Conservation (phyloP, 2,329 filamentous ascomycete species). For the Pestalotiopsis sp. region DNA sequence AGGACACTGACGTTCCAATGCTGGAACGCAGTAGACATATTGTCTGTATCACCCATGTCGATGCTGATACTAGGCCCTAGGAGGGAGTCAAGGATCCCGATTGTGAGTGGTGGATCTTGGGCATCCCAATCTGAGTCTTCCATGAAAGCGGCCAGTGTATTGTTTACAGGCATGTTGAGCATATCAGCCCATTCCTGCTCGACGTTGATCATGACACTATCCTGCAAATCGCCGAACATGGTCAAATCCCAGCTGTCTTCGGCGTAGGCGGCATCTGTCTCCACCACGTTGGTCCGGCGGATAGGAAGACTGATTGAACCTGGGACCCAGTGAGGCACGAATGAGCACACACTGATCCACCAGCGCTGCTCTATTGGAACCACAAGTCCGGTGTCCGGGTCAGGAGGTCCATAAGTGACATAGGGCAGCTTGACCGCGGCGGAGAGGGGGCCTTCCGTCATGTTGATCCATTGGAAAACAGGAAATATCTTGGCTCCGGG, state of each 20-base stretch:
- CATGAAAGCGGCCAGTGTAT: neutral
- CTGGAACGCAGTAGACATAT: neutral
- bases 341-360: neutral
- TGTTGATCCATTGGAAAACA: neutral
- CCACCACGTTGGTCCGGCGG: neutral
- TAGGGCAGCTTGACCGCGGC: neutral
- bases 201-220: neutral
- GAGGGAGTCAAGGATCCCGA: neutral
- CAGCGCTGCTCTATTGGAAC: neutral
- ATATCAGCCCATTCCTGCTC: neutral
- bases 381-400: neutral
- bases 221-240: neutral
- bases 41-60: neutral
- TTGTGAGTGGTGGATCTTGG: neutral
- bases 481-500: neutral
- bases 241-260: neutral
- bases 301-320: neutral
- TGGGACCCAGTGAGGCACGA: neutral
- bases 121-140: neutral
- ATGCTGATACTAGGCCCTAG: neutral
- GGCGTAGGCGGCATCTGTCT: neutral
- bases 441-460: neutral
- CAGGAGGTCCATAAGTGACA: neutral
- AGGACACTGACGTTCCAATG: neutral
- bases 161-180: neutral